Conservation (phyloP, 176 grass and related monocot species). For the Saccharum spontaneum region DNA sequence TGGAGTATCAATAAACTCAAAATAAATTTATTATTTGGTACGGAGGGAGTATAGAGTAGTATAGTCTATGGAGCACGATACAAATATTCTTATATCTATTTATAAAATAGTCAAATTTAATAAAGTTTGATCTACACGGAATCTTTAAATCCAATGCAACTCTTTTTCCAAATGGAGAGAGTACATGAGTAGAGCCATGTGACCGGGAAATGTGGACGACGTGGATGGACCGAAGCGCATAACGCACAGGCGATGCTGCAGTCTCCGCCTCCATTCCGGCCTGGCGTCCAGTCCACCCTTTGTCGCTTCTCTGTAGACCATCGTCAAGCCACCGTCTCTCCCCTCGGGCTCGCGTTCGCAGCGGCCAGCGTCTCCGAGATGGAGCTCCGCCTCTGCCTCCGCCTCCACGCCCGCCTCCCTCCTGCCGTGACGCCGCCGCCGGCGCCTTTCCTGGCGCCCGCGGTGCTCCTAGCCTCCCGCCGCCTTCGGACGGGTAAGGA, state of each 20-base stretch:
- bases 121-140: too few species aligned
- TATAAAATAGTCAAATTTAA: too few species aligned
- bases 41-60: too few species aligned
- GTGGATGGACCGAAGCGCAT: slow-evolving; percentile 22
- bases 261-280: background rate
- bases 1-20: too few species aligned
- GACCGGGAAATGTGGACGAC: slow-evolving; percentile 25
- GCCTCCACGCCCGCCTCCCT: slow-evolving; percentile 21
- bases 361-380: slow-evolving; percentile 29
- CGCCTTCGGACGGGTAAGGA: slow-evolving; percentile 37
- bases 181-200: too few species aligned
- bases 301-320: slow-evolving; percentile 21
- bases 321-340: slow-evolving; percentile 1
- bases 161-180: too few species aligned
- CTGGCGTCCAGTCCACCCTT: background rate
- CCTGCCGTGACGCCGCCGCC: background rate
- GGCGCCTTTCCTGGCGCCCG: background rate
- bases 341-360: background rate
- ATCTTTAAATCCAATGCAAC: too few species aligned
- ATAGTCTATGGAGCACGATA: too few species aligned
- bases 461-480: background rate
- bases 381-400: slow-evolving; percentile 39
- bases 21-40: too few species aligned
- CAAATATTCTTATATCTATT: too few species aligned
- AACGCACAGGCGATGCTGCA: background rate